Percentiles rank a stretch among this genome's conserved stretches.
phyloP scores from a whole-genome alignment of 495 filamentous ascomycete genomes.

The Tuber magnatum region DNA sequence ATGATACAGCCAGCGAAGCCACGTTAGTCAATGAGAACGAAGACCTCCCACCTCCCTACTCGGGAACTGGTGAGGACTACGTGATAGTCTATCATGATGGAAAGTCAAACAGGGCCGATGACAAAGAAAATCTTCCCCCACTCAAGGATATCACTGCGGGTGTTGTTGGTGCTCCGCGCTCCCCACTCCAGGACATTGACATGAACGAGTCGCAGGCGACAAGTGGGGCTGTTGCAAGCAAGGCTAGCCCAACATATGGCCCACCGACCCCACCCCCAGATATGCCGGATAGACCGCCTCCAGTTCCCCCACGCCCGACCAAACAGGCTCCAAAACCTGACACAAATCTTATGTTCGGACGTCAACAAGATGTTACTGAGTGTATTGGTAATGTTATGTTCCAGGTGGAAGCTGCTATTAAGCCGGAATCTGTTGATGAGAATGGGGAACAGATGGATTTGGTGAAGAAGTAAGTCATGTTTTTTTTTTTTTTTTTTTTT shows the following conservation, averaged over 20 bases:
- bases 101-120: constrained; percentile 32
- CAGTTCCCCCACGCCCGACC: constrained; percentile 43
- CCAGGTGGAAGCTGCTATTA: constrained; percentile 81
- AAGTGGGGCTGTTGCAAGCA: constrained; percentile 3
- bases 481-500: too few relatives aligned
- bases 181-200: constrained; percentile 27
- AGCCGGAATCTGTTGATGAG: constrained; percentile 52
- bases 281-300: constrained; percentile 43
- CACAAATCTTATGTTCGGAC: constrained; percentile 56
- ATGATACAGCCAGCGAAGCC: constrained; percentile 46
- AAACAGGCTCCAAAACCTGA: constrained; percentile 44
- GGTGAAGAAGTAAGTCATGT: constrained; percentile 55
- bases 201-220: constrained; percentile 14
- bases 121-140: constrained; percentile 47
- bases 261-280: constrained; percentile 35
- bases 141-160: constrained; percentile 13
- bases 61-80: constrained; percentile 29
- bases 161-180: constrained; percentile 22
- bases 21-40: constrained; percentile 49
- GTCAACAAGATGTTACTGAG: constrained; percentile 88
- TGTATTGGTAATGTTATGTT: constrained; percentile 87
- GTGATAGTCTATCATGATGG: constrained; percentile 36
- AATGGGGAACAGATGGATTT: constrained; percentile 71
- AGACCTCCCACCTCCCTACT: constrained; percentile 22
- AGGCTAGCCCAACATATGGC: constrained; percentile 10